Base-by-base conservation (phyloP, 352 stramenopile species). In the Globisporangium spinosum region DNA sequence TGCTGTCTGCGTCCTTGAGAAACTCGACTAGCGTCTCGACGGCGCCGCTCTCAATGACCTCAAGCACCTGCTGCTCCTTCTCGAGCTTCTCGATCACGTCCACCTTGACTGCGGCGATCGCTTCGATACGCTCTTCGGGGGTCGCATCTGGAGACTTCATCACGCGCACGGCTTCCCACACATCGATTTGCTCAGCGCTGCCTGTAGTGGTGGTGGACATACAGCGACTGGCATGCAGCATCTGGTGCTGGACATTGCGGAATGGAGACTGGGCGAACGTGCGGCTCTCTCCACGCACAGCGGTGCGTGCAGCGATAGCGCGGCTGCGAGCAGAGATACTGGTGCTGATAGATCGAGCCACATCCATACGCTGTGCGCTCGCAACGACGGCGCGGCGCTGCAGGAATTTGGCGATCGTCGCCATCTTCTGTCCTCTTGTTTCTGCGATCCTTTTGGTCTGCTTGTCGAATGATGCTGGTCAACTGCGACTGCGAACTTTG, bases 1-100 rank as follows among this genome's bases (percentile, higher is more conserved):
- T 82, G 43, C 72, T 72, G 70, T 86, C 76, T 25, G 69, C 82
- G 70, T 89, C 80, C 45, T 77, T 60, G 22, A 93, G 64, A 13
- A 93, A 76, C 49, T 64, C 67, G 56, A 90, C 22, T 53, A 90
- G 72, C 35, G 68, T 51, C 27, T 68, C 73, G 17, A 90, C 35
- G 17, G 79, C 78, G 38, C 80, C 72, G 59, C 79, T 87, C 71
- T 90, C 76, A 51, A 90, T 73, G 57, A 93, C 74, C 43, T 81
- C 70, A 63, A 89, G 70, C 51, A 73, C 79, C 60, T 83, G 72
- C n/a, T 69, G 67, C 40, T 88, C 71, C 10, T 76, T 78, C 38
- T 68, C 57, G 22, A 69, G 32, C 34, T 68, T 65, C 17, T 77
- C 72, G 13, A 68, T 20, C 2, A 76, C 73, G 34, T 70, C 76